Percentiles rank a stretch among this genome's conserved stretches.
Conservation (phyloP, 1,284 basidiomycete genomes). For the Neonothopanus nambi region DNA sequence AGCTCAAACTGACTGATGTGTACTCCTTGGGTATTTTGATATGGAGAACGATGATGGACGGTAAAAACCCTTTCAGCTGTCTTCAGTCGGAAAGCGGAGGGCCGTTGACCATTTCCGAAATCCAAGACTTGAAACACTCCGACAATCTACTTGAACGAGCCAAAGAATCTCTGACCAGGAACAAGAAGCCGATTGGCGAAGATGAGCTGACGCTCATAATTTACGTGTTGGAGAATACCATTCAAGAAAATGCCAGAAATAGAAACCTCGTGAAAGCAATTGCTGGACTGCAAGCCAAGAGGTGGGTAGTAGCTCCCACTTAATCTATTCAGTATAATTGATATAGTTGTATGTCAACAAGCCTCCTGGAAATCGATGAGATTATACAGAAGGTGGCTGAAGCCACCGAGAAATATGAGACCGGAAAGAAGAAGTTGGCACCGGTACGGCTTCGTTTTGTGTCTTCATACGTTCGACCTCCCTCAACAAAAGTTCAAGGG, state of each 20-base stretch:
- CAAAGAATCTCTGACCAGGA: background rate
- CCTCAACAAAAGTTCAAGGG: background rate
- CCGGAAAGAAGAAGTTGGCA: background rate
- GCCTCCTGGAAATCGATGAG: background rate
- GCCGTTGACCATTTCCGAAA: background rate
- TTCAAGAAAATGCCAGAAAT: background rate
- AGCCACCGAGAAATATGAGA: background rate
- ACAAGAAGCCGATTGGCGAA: background rate
- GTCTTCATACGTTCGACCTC: background rate
- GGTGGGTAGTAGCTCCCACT: slow-evolving; percentile 1
- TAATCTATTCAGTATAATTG: background rate
- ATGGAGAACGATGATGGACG: slow-evolving; percentile 7
- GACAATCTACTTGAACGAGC: background rate
- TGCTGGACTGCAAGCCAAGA: slow-evolving; percentile 9
- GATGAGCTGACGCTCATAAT: background rate
- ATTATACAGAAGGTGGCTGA: background rate
- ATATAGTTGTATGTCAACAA: background rate
- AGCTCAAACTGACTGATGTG: slow-evolving; percentile 12
- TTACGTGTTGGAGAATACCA: slow-evolving; percentile 11
- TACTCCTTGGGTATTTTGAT: slow-evolving; percentile 12
- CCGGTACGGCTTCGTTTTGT: background rate
- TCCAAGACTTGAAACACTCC: slow-evolving; percentile 4
- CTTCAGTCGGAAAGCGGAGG: background rate
- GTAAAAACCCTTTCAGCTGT: slow-evolving; percentile 4
- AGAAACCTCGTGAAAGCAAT: slow-evolving; percentile 5